These are phyloP conservation scores for Fomitopsis betulina DNA, from an alignment of 1,284 basidiomycete species.

Conservation along the genomic window DNA sequence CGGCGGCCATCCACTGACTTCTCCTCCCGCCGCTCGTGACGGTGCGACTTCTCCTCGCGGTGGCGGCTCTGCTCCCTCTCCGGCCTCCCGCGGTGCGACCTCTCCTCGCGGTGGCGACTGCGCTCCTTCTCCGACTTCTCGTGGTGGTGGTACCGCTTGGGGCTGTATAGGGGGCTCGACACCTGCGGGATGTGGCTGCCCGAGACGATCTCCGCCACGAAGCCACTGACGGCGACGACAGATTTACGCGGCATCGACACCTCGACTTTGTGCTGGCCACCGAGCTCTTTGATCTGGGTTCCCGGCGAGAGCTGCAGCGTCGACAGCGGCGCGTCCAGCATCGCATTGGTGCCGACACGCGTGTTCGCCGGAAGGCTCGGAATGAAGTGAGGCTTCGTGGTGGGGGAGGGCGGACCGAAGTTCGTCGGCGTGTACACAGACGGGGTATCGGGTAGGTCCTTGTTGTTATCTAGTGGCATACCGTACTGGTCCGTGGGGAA, in stretches of 20 bases:
- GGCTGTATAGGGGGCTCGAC: neutral
- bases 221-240: slow-evolving; percentile 1
- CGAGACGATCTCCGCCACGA: neutral
- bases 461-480: neutral
- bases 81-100: neutral
- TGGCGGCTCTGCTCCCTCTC: neutral
- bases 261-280: neutral
- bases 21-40: neutral
- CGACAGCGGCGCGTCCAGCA: neutral
- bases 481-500: neutral
- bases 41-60: neutral
- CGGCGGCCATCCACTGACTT: neutral
- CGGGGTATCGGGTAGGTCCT: neutral
- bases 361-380: neutral
- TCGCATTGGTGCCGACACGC: neutral
- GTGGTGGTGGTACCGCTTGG: neutral
- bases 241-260: neutral
- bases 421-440: neutral
- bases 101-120: neutral
- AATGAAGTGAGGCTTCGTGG: neutral
- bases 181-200: neutral
- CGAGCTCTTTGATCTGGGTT: neutral
- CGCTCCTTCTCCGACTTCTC: neutral
- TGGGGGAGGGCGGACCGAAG: neutral
- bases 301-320: neutral